Evolutionary conservation across 306 rosid genomes (phyloP).

Genomic region (Dalbergia oliveri): DNA sequence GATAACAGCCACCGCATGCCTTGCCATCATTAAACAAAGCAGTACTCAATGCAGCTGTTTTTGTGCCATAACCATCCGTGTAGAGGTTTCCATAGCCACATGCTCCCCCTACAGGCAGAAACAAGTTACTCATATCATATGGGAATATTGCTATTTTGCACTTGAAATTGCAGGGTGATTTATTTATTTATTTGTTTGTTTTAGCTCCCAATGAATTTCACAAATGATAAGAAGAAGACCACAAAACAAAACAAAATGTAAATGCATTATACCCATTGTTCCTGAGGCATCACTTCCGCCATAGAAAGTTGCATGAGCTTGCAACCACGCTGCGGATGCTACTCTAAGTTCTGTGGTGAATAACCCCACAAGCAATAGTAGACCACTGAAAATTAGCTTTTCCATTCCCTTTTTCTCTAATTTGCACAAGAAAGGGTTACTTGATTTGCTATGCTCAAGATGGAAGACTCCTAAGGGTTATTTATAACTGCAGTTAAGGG

Average conservation of each 20-base stretch:
- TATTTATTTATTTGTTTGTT: not conserved
- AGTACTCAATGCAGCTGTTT: constrained; percentile 75
- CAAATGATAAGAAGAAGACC: not conserved
- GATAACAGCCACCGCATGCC: constrained; percentile 76
- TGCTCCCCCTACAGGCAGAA: constrained; percentile 65
- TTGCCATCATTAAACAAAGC: constrained; percentile 68
- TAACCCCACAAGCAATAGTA: constrained; percentile 41
- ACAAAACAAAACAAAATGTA: not conserved
- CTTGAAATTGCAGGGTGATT: not conserved
- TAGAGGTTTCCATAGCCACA: constrained; percentile 75
- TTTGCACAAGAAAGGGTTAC: constrained; percentile 12
- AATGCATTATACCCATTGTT: constrained; percentile 61
- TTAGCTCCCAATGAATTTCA: not conserved
- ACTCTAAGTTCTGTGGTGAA: constrained; percentile 46
- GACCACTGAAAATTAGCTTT: constrained; percentile 32
- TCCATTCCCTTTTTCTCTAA: constrained; percentile 46
- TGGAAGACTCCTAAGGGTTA: constrained; percentile 18
- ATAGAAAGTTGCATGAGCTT: constrained; percentile 73
- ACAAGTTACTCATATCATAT: constrained; percentile 1
- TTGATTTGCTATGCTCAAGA: constrained; percentile 43
- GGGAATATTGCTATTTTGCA: not conserved
- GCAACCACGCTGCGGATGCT: constrained; percentile 54
- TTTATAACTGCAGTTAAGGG: constrained; percentile 51
- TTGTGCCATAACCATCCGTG: constrained; percentile 64
- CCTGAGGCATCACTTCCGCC: constrained; percentile 80